Percentiles rank a stretch among this genome's conserved stretches.
These are phyloP conservation scores for Gossypium davidsonii DNA, from an alignment of 441 rosid species.

Conservation along the genomic window DNA sequence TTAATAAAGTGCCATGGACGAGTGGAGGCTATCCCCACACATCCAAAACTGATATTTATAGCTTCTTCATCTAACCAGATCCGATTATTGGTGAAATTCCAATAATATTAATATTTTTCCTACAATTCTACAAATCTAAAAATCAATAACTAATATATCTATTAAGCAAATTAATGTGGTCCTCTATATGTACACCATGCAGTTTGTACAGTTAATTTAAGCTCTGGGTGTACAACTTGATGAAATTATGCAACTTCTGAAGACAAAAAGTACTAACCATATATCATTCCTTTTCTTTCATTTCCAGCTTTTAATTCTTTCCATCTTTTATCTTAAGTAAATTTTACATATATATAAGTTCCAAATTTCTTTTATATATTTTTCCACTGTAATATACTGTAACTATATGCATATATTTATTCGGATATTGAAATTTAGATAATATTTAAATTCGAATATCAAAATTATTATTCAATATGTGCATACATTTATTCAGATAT, in stretches of 20 bases:
- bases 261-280: slow-evolving; percentile 4
- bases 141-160: too few relatives aligned
- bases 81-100: too few relatives aligned
- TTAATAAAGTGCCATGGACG: neutral
- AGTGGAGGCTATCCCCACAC: neutral
- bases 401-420: too few relatives aligned
- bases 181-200: neutral
- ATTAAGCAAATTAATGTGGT: neutral
- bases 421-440: too few relatives aligned
- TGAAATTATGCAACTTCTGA: neutral
- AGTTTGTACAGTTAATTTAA: neutral
- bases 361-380: too few relatives aligned
- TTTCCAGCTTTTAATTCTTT: slow-evolving; percentile 6
- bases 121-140: too few relatives aligned
- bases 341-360: neutral
- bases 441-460: too few relatives aligned
- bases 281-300: slow-evolving; percentile 17
- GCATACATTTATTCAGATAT: too few relatives aligned
- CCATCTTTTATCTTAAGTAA: slow-evolving; percentile 24
- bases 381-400: neutral
- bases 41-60: too few relatives aligned
- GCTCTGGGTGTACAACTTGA: neutral
- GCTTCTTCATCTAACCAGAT: too few relatives aligned
- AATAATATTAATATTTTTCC: too few relatives aligned
- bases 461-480: too few relatives aligned